These are phyloP conservation scores for Coniochaeta sp. DNA, from an alignment of 2,329 filamentous ascomycete species.

Conservation along the genomic window DNA sequence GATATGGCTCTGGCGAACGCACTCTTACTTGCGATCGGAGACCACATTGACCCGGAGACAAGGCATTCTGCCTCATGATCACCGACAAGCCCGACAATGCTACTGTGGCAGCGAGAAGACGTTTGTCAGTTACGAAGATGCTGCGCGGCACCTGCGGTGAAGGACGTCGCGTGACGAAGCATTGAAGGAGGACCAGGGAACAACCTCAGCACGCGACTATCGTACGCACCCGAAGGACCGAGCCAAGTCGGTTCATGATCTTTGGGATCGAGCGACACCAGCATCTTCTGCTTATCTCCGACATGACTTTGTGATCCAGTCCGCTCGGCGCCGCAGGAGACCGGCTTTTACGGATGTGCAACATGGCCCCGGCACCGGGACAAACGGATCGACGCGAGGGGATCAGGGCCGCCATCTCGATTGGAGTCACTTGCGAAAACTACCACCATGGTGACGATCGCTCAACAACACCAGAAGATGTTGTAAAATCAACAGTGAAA, in stretches of 20 bases:
- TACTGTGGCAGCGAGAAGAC: too few relatives aligned
- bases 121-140: not conserved
- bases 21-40: not conserved
- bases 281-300: too few relatives aligned
- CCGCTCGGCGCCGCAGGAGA: too few relatives aligned
- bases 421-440: too few relatives aligned
- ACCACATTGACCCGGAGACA: not conserved
- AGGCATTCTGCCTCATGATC: not conserved
- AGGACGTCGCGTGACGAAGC: not conserved
- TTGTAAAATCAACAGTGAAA: not conserved
- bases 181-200: too few relatives aligned
- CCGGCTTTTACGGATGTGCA: too few relatives aligned
- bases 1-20: not conserved
- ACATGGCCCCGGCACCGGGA: too few relatives aligned
- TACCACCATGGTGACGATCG: too few relatives aligned
- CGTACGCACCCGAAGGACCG: not conserved
- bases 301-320: too few relatives aligned
- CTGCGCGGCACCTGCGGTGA: not conserved
- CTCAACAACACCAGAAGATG: not conserved
- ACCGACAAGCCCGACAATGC: not conserved
- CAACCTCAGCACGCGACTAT: not conserved
- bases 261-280: too few relatives aligned
- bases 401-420: too few relatives aligned
- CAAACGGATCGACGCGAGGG: too few relatives aligned
- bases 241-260: not conserved